Conservation (phyloP, 164 flowering plant genomes). For the Liquidambar formosana region DNA sequence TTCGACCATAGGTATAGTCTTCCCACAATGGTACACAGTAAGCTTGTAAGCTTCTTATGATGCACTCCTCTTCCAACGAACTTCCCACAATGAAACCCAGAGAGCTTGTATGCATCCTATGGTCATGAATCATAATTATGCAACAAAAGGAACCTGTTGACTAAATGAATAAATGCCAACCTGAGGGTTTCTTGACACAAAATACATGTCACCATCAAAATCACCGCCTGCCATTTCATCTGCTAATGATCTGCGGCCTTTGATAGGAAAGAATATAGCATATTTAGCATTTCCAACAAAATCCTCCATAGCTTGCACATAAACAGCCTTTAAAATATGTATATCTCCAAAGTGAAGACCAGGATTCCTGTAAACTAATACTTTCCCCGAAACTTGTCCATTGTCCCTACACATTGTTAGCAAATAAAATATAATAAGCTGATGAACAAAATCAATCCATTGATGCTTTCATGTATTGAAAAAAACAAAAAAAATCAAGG, state of each 20-base stretch:
- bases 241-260: constrained; percentile 67
- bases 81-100: no score
- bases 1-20: no score
- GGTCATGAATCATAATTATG: no score
- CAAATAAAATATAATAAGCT: neutral
- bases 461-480: no score
- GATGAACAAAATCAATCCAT: neutral
- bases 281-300: constrained; percentile 76
- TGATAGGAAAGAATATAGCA: constrained; percentile 75
- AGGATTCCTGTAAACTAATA: constrained; percentile 77
- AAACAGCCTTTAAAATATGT: constrained; percentile 61
- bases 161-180: constrained; percentile 25
- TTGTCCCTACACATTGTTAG: constrained; percentile 50
- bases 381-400: constrained; percentile 78
- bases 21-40: no score
- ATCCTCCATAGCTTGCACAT: constrained; percentile 43
- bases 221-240: constrained; percentile 88
- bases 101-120: no score
- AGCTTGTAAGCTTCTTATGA: no score
- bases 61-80: no score
- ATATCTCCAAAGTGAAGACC: constrained; percentile 90
- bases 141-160: neutral
- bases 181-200: constrained; percentile 75
- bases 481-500: no score
- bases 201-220: constrained; percentile 88